phyloP scores from a whole-genome alignment of 768 basidiomycete species.

The Bullera alba region DNA sequence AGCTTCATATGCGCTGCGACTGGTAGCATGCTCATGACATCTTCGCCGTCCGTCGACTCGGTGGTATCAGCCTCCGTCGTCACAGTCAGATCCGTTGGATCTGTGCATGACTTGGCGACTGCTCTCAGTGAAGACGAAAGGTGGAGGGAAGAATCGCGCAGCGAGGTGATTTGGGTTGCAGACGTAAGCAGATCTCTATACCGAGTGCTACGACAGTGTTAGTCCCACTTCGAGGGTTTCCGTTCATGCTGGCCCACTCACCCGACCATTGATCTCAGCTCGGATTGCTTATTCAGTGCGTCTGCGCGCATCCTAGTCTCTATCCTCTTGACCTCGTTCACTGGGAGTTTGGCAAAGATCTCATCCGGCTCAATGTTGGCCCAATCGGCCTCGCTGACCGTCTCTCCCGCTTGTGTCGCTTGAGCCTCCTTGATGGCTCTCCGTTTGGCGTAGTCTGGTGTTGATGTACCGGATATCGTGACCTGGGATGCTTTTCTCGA shows the following conservation, averaged over 20 bases:
- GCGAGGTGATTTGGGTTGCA: constrained; percentile 41
- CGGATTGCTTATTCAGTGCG: constrained; percentile 43
- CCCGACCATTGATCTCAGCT: constrained; percentile 44
- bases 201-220: constrained; percentile 19
- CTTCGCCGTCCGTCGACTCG: constrained; percentile 17
- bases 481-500: too few relatives aligned
- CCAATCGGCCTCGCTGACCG: too few relatives aligned
- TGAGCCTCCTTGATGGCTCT: too few relatives aligned
- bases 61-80: constrained; percentile 12
- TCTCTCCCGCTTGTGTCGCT: too few relatives aligned
- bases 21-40: constrained; percentile 34
- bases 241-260: constrained; percentile 7
- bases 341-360: constrained; percentile 37
- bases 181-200: constrained; percentile 46
- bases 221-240: background rate
- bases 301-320: constrained; percentile 38
- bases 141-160: constrained; percentile 37
- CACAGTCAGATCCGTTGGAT: constrained; percentile 24
- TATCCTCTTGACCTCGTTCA: constrained; percentile 41
- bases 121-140: constrained; percentile 28
- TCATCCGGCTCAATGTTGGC: constrained; percentile 44
- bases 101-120: constrained; percentile 28
- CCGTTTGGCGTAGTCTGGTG: too few relatives aligned
- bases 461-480: too few relatives aligned
- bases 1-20: constrained; percentile 83